Conservation (phyloP, 2,329 filamentous ascomycete species). For the Trichoderma sp. region DNA sequence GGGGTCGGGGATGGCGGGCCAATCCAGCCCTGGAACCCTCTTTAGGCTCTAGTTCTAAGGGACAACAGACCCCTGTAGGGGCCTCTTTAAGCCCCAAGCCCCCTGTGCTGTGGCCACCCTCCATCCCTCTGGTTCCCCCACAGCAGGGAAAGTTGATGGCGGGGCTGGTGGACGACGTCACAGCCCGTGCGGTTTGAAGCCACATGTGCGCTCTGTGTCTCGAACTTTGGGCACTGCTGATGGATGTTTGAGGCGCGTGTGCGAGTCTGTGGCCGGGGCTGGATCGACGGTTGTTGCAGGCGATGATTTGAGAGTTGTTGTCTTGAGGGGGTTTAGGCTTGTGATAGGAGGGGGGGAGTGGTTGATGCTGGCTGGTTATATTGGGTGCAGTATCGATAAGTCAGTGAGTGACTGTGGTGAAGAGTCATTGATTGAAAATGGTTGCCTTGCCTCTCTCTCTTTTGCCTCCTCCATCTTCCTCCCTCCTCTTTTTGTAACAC, state of each 20-base stretch:
- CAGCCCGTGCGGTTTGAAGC: slow-evolving; percentile 6
- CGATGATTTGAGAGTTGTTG: not conserved
- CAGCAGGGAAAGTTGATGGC: not conserved
- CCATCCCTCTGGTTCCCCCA: not conserved
- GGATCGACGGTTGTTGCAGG: not conserved
- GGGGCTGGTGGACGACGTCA: slow-evolving; percentile 13
- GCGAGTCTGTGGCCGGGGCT: not conserved
- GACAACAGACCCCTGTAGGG: not conserved
- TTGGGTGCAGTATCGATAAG: not conserved
- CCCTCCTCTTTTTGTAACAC: not conserved
- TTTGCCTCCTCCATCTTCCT: not conserved
- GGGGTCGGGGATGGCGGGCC: slow-evolving; percentile 8
- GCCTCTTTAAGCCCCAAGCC: no score
- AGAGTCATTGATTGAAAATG: not conserved
- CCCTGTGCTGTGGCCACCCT: not conserved
- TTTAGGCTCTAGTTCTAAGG: not conserved
- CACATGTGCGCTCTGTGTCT: not conserved
- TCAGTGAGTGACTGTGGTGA: not conserved
- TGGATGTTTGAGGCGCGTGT: not conserved
- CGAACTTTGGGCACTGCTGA: not conserved
- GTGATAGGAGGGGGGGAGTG: not conserved
- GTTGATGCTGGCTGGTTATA: not conserved
- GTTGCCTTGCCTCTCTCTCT: not conserved
- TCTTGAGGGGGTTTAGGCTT: not conserved
- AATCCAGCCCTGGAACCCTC: not conserved